Percentiles rank a stretch among this genome's conserved stretches.
Evolutionary conservation across 2,329 filamentous ascomycete species (phyloP).

Genomic region (Hypomyces perniciosus): DNA sequence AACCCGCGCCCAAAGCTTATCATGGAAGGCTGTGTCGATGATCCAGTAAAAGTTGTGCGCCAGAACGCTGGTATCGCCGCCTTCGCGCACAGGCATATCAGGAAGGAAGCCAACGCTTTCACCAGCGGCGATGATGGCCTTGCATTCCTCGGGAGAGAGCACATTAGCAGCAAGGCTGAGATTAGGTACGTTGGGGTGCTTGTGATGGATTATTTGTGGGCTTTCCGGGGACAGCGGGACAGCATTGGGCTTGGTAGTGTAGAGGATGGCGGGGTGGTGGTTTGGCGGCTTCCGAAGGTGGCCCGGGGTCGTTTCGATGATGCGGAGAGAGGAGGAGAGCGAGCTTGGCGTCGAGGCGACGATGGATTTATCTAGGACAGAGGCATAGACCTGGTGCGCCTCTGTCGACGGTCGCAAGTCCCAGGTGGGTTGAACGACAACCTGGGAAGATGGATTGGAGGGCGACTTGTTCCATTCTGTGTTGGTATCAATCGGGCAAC

Average conservation of each 20-base stretch:
- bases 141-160: conserved; percentile 56
- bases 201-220: conserved; percentile 46
- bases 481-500: conserved; percentile 52
- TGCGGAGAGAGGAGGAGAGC: conserved; percentile 39
- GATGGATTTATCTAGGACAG: conserved; percentile 53
- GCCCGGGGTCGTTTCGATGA: conserved; percentile 58
- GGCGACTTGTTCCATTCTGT: conserved; percentile 21
- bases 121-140: conserved; percentile 58
- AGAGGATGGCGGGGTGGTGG: conserved; percentile 59
- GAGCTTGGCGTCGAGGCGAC: conserved; percentile 33
- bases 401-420: conserved; percentile 43
- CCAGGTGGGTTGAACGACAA: conserved; percentile 56
- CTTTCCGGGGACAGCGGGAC: conserved; percentile 42
- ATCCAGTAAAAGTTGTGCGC: conserved; percentile 74
- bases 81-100: conserved; percentile 61
- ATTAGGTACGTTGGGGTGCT: conserved; percentile 57
- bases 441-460: conserved; percentile 35
- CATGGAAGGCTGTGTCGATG: conserved; percentile 56
- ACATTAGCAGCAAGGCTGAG: conserved; percentile 56
- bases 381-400: conserved; percentile 45
- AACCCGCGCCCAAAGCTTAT: conserved; percentile 57
- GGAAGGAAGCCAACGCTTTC: conserved; percentile 61
- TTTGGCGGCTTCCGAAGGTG: conserved; percentile 61
- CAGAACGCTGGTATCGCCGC: conserved; percentile 57
- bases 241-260: conserved; percentile 53